Conservation (phyloP, 768 basidiomycete genomes). For the Boletus rubroflammeus region DNA sequence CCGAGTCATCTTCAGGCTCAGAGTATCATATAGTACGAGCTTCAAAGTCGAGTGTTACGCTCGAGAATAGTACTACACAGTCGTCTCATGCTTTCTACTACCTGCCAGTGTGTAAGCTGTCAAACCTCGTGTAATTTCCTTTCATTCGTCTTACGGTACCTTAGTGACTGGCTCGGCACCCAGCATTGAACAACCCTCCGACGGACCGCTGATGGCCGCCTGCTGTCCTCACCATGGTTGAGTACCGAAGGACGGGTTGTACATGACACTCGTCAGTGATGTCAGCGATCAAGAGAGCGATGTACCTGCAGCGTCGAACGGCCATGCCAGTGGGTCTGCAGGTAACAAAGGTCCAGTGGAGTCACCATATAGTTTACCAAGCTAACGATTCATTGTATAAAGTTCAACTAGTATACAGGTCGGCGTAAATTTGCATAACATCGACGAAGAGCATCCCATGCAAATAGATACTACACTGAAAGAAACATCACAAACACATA, state of each 20-base stretch:
- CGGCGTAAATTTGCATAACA: background rate
- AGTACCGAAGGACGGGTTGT: no score
- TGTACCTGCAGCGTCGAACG: background rate
- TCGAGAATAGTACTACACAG: background rate
- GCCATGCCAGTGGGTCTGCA: background rate
- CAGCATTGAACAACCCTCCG: background rate
- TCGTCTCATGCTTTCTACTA: background rate
- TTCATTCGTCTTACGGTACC: background rate
- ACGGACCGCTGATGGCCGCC: no score
- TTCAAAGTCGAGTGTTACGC: background rate
- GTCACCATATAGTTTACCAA: background rate
- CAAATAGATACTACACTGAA: constrained; percentile 18
- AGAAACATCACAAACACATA: background rate
- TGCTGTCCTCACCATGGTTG: no score
- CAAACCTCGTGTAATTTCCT: background rate
- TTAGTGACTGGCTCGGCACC: background rate
- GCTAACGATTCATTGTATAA: background rate
- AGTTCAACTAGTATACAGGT: constrained; percentile 6
- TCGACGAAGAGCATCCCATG: background rate
- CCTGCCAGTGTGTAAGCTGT: background rate
- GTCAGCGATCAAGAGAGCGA: background rate
- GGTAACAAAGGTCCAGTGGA: background rate
- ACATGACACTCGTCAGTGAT: no score
- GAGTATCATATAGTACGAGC: no score
- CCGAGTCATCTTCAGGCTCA: background rate